A percentile compares a stretch with the other conserved stretches of the same genome.
phyloP scores from a whole-genome alignment of 2,329 filamentous ascomycete genomes.

The Setomelanomma holmii region DNA sequence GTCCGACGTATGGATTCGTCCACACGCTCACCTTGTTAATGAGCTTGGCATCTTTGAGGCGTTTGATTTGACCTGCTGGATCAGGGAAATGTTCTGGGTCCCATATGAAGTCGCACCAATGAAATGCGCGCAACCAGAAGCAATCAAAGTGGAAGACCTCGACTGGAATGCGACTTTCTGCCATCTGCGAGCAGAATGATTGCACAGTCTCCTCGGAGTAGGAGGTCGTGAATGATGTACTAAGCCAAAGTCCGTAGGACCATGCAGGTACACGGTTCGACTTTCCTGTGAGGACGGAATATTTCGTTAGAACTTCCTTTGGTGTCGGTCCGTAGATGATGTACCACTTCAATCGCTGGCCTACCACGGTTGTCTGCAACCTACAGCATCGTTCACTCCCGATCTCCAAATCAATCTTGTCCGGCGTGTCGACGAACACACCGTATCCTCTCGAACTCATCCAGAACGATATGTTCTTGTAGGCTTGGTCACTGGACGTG shows the following conservation, averaged over 20 bases:
- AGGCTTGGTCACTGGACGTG: slow-evolving; percentile 73
- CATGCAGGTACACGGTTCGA: slow-evolving; percentile 71
- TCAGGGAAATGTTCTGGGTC: slow-evolving; percentile 73
- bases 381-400: slow-evolving; percentile 76
- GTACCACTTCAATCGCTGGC: slow-evolving; percentile 75
- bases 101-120: slow-evolving; percentile 79
- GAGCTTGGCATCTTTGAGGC: slow-evolving; percentile 69
- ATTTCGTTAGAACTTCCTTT: slow-evolving; percentile 73
- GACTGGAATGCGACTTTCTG: slow-evolving; percentile 67
- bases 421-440: slow-evolving; percentile 75
- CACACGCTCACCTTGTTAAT: slow-evolving; percentile 71
- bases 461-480: slow-evolving; percentile 76
- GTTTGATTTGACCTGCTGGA: slow-evolving; percentile 67
- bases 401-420: slow-evolving; percentile 74
- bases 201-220: slow-evolving; percentile 75
- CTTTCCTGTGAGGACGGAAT: slow-evolving; percentile 71
- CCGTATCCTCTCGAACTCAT: slow-evolving; percentile 77
- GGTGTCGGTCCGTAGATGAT: slow-evolving; percentile 75
- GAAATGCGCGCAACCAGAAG: slow-evolving; percentile 79
- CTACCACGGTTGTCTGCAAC: slow-evolving; percentile 72
- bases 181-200: slow-evolving; percentile 73
- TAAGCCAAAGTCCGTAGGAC: slow-evolving; percentile 80
- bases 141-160: slow-evolving; percentile 80
- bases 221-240: slow-evolving; percentile 76
- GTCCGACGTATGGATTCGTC: slow-evolving; percentile 78